Evolutionary conservation across 2,329 filamentous ascomycete species (phyloP).

Genomic region (Alternaria sp.): DNA sequence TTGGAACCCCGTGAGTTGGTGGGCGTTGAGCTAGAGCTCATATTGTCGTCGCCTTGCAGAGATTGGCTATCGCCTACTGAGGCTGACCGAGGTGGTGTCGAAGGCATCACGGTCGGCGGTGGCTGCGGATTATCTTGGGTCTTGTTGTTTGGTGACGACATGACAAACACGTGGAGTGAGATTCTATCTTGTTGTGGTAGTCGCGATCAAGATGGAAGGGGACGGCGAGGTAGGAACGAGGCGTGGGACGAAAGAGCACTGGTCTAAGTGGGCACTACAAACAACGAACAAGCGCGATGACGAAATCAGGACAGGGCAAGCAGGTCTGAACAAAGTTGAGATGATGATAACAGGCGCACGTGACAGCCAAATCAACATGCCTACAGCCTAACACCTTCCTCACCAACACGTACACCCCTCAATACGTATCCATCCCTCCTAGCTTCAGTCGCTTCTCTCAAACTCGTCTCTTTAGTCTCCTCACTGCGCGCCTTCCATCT

Average conservation of each 20-base stretch:
- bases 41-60: neutral
- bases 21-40: neutral
- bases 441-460: conserved; percentile 35
- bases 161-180: neutral
- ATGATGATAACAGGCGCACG: neutral
- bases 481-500: conserved; percentile 34
- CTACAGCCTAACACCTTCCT: conserved; percentile 29
- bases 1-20: neutral
- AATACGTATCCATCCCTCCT: conserved; percentile 41
- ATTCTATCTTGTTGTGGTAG: neutral
- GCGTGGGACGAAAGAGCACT: no score
- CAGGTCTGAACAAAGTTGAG: neutral
- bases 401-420: conserved; percentile 39
- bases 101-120: neutral
- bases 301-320: neutral
- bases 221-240: neutral
- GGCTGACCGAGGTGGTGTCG: neutral
- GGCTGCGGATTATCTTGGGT: neutral
- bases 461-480: conserved; percentile 26
- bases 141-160: neutral
- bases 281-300: neutral
- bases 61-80: neutral
- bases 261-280: neutral
- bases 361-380: neutral
- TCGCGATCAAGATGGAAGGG: neutral